Conservation (phyloP, 768 basidiomycete species). For the Leccinum barrowsii region DNA sequence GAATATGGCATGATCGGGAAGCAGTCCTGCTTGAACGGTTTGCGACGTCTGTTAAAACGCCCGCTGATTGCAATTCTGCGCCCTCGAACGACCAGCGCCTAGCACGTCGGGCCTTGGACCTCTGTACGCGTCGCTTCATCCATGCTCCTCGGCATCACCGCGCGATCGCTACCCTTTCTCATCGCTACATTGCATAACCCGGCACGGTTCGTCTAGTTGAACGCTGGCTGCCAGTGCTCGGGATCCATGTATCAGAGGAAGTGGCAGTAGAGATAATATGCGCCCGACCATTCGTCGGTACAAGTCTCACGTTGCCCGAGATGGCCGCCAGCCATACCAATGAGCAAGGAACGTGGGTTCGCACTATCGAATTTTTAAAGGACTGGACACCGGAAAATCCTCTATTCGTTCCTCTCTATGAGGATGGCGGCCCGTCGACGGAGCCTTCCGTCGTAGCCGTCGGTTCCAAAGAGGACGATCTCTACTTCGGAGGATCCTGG, state of each 20-base stretch:
- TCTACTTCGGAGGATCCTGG: constrained; percentile 72
- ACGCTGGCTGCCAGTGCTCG: constrained; percentile 79
- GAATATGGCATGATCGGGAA: constrained; percentile 88
- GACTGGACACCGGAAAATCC: constrained; percentile 84
- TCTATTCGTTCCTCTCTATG: constrained; percentile 71
- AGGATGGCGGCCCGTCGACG: constrained; percentile 11
- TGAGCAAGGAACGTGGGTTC: constrained; percentile 79
- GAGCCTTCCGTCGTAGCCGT: constrained; percentile 26
- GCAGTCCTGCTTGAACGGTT: constrained; percentile 70
- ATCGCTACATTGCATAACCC: constrained; percentile 75
- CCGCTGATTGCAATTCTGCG: constrained; percentile 1
- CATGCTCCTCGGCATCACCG: constrained; percentile 84
- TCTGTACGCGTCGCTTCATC: constrained; percentile 70
- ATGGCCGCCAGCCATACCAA: constrained; percentile 49
- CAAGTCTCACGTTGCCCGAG: constrained; percentile 30
- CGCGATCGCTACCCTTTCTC: constrained; percentile 73
- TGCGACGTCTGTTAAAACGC: constrained; percentile 41
- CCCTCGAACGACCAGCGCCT: constrained; percentile 45
- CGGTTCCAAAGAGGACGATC: constrained; percentile 46
- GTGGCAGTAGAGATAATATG: constrained; percentile 77
- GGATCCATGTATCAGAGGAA: constrained; percentile 69
- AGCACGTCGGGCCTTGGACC: constrained; percentile 52
- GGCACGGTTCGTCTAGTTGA: constrained; percentile 86
- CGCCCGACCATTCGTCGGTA: constrained; percentile 69
- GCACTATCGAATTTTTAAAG: constrained; percentile 66